Evolutionary conservation across 768 basidiomycete genomes (phyloP).

Genomic region (Xerocomellus dryophilus): DNA sequence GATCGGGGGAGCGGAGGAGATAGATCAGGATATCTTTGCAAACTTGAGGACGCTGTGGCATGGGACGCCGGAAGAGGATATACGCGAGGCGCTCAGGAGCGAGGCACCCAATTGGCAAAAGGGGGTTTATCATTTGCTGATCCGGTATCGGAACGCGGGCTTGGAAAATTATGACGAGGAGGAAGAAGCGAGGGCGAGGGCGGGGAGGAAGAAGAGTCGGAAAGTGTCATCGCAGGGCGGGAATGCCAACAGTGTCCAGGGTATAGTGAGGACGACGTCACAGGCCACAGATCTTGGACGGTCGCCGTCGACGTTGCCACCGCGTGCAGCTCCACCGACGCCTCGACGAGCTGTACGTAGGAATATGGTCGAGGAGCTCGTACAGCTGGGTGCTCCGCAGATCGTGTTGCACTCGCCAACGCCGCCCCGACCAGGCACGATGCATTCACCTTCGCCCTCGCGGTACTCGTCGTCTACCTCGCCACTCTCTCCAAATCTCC

Average conservation of each 20-base stretch:
- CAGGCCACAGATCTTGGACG: constrained; percentile 24
- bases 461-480: constrained; percentile 26
- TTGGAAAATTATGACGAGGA: constrained; percentile 75
- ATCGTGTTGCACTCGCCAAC: constrained; percentile 28
- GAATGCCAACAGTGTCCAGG: constrained; percentile 22
- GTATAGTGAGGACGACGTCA: constrained; percentile 24
- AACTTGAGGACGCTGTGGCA: constrained; percentile 94
- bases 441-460: constrained; percentile 23
- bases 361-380: constrained; percentile 19
- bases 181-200: constrained; percentile 43
- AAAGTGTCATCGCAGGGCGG: constrained; percentile 31
- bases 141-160: constrained; percentile 74
- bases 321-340: constrained; percentile 58
- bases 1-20: constrained; percentile 55
- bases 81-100: constrained; percentile 64
- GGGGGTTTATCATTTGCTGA: constrained; percentile 89
- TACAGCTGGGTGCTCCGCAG: constrained; percentile 16
- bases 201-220: constrained; percentile 33
- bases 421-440: constrained; percentile 22
- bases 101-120: constrained; percentile 88
- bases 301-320: constrained; percentile 43
- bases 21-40: constrained; percentile 87
- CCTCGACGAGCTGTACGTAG: constrained; percentile 51
- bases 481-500: constrained; percentile 39
- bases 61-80: constrained; percentile 67